A percentile compares a stretch with the other conserved stretches of the same genome.
Evolutionary conservation across 2,329 filamentous ascomycete species (phyloP).

Genomic region (Didymellaceae sp.): DNA sequence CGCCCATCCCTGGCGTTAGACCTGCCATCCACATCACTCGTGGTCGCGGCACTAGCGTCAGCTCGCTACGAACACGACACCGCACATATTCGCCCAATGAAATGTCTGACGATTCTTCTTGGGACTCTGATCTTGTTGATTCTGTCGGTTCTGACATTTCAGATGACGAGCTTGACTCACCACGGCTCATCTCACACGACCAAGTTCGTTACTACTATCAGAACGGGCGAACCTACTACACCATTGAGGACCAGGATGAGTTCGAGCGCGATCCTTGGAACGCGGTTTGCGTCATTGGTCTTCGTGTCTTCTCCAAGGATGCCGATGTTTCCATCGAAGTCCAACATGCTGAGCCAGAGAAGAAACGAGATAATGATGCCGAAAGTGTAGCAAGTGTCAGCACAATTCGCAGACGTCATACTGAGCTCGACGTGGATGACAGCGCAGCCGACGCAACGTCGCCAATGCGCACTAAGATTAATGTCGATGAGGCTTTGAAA

Average conservation of each 20-base stretch:
- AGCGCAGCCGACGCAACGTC: slow-evolving; percentile 50
- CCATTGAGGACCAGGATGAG: slow-evolving; percentile 50
- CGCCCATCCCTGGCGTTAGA: slow-evolving; percentile 44
- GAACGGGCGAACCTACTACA: slow-evolving; percentile 29
- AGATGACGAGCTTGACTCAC: slow-evolving; percentile 27
- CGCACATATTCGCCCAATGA: slow-evolving; percentile 40
- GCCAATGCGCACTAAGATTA: slow-evolving; percentile 40
- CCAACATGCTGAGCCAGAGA: slow-evolving; percentile 47
- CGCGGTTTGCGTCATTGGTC: slow-evolving; percentile 65
- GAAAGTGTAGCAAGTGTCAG: slow-evolving; percentile 29
- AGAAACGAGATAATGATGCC: slow-evolving; percentile 32
- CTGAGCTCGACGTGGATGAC: slow-evolving; percentile 51
- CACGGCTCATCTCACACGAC: slow-evolving; percentile 11
- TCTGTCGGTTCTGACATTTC: slow-evolving; percentile 40
- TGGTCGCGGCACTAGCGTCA: slow-evolving; percentile 36
- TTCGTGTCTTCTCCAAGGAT: slow-evolving; percentile 64
- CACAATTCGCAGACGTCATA: slow-evolving; percentile 34
- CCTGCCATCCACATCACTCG: slow-evolving; percentile 45
- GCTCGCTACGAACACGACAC: slow-evolving; percentile 40
- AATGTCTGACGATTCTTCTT: slow-evolving; percentile 47
- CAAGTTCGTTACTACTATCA: slow-evolving; percentile 23
- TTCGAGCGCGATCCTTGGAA: slow-evolving; percentile 64
- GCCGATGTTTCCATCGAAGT: slow-evolving; percentile 60
- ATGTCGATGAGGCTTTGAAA: slow-evolving; percentile 36
- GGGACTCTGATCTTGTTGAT: slow-evolving; percentile 51